Evolutionary conservation across 2,329 filamentous ascomycete species (phyloP).

Genomic region (Allantophomopsis cytisporea): DNA sequence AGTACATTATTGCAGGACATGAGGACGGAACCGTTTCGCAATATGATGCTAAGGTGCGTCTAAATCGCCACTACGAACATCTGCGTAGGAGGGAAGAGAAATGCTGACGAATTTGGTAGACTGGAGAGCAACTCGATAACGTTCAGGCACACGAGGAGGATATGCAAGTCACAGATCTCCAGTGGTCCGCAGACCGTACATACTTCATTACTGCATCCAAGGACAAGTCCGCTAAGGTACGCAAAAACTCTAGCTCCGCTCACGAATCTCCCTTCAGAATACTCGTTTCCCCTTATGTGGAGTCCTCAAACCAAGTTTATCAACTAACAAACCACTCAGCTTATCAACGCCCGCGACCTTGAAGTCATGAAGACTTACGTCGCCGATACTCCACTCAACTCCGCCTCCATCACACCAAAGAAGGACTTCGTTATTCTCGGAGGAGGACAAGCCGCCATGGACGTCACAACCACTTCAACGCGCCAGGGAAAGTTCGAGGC

Average conservation of each 20-base stretch:
- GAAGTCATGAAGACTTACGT: slow-evolving; percentile 85
- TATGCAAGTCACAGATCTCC: slow-evolving; percentile 69
- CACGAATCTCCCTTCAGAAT: too few species aligned
- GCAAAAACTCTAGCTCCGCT: slow-evolving; percentile 2
- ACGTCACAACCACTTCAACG: slow-evolving; percentile 87
- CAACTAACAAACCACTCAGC: slow-evolving; percentile 25
- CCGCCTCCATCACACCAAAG: slow-evolving; percentile 81
- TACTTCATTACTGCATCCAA: slow-evolving; percentile 98
- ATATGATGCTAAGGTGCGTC: slow-evolving; percentile 73
- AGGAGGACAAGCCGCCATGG: slow-evolving; percentile 97
- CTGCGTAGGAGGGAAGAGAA: not conserved
- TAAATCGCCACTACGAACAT: not conserved
- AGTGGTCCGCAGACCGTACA: slow-evolving; percentile 86
- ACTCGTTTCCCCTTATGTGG: too few species aligned
- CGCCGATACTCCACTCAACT: slow-evolving; percentile 92
- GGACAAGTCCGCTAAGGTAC: slow-evolving; percentile 89
- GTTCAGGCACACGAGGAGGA: slow-evolving; percentile 77
- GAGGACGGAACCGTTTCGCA: slow-evolving; percentile 88
- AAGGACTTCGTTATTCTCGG: slow-evolving; percentile 98
- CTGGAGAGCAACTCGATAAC: slow-evolving; percentile 70
- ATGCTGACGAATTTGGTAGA: slow-evolving; percentile 27
- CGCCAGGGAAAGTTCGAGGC: slow-evolving; percentile 99
- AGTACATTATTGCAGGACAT: slow-evolving; percentile 96
- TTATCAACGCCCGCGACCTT: slow-evolving; percentile 76
- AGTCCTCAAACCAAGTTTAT: not conserved